Conservation (phyloP, 176 grass and related monocot species). For the Raddia guianensis region DNA sequence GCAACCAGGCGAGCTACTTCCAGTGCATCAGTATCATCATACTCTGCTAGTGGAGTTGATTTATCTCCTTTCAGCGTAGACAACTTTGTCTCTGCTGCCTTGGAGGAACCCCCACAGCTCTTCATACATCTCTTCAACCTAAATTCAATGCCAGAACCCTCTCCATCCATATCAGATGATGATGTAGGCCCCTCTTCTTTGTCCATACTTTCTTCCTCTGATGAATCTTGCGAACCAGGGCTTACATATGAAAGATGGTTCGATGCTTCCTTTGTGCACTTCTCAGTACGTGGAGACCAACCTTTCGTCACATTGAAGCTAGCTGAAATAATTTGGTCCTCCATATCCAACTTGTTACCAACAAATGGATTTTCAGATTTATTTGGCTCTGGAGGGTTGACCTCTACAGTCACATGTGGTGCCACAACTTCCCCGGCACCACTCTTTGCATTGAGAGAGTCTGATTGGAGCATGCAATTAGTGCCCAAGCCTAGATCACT, state of each 20-base stretch:
- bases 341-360: conserved; percentile 5
- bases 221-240: conserved; percentile 38
- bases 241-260: conserved; percentile 35
- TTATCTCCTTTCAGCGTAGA: conserved; percentile 36
- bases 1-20: conserved; percentile 71
- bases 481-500: conserved; percentile 28
- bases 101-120: conserved; percentile 56
- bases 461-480: conserved; percentile 22
- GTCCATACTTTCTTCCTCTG: conserved; percentile 40
- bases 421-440: neutral
- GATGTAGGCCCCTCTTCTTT: conserved; percentile 50
- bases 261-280: conserved; percentile 26
- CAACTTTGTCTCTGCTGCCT: conserved; percentile 39
- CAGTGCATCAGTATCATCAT: conserved; percentile 71
- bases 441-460: conserved; percentile 25
- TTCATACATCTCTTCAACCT: conserved; percentile 40
- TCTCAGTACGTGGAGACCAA: conserved; percentile 19
- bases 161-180: conserved; percentile 43
- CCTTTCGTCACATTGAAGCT: conserved; percentile 28
- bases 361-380: conserved; percentile 26
- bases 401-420: neutral
- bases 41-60: conserved; percentile 47
- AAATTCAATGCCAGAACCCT: conserved; percentile 34
- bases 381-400: conserved; percentile 10
- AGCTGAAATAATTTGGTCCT: conserved; percentile 31